These are phyloP conservation scores for Podila epigama DNA, from an alignment of 192 early-diverging fungal genomes.

Conservation along the genomic window DNA sequence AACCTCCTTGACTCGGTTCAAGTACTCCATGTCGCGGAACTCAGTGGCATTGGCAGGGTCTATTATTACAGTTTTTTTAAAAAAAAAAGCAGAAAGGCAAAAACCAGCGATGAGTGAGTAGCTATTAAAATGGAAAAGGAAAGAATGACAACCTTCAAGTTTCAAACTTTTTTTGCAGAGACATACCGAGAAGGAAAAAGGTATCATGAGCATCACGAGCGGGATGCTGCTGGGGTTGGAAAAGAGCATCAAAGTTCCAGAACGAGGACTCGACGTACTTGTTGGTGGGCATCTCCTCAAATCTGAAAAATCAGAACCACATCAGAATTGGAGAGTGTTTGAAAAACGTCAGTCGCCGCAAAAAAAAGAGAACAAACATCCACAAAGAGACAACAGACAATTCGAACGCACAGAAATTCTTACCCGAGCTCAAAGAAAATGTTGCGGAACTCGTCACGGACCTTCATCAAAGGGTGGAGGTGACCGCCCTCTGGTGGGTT, in stretches of 20 bases:
- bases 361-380: not conserved
- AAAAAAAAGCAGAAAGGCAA: not conserved
- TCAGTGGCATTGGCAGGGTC: conserved; percentile 76
- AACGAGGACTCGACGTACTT: conserved; percentile 96
- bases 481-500: conserved; percentile 83
- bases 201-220: conserved; percentile 88
- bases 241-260: conserved; percentile 99
- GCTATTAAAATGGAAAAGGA: too few species aligned
- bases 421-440: conserved; percentile 99
- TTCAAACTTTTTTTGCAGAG: not conserved
- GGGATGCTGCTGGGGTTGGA: conserved; percentile 99
- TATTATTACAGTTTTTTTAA: too few species aligned
- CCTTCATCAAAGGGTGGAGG: conserved; percentile 98
- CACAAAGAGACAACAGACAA: not conserved
- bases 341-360: not conserved
- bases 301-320: conserved; percentile 52
- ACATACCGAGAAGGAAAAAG: conserved; percentile 68
- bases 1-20: conserved; percentile 90
- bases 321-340: not conserved
- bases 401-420: not conserved
- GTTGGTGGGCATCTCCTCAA: conserved; percentile 99
- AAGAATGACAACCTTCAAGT: too few species aligned
- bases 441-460: conserved; percentile 97
- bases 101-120: too few species aligned
- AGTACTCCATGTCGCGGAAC: conserved; percentile 83